Percentiles rank a stretch among this genome's conserved stretches.
Evolutionary conservation across 1,284 basidiomycete species (phyloP).

Genomic region (Fistulinella cinereoalba): DNA sequence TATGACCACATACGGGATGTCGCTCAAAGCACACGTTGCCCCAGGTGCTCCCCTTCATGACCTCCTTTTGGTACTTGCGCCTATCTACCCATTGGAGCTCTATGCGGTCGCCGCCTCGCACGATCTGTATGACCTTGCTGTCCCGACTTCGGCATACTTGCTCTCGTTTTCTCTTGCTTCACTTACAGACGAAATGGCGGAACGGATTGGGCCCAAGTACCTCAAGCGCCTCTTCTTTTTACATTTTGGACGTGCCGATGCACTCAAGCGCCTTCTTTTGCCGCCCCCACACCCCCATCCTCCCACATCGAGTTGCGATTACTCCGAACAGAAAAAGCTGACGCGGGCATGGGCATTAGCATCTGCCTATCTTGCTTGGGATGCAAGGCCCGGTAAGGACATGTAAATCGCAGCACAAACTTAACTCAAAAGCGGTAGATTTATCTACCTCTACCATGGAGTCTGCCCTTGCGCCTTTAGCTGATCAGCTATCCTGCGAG

Average conservation of each 20-base stretch:
- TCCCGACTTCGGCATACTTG: slow-evolving; percentile 56
- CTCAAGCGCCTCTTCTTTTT: slow-evolving; percentile 43
- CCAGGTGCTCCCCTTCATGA: slow-evolving; percentile 43
- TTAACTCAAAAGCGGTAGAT: slow-evolving; percentile 37
- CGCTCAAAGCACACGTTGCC: slow-evolving; percentile 39
- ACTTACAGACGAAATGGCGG: slow-evolving; percentile 58
- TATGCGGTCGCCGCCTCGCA: slow-evolving; percentile 57
- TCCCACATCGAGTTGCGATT: slow-evolving; percentile 55
- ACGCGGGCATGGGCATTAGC: slow-evolving; percentile 66
- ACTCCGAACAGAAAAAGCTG: slow-evolving; percentile 59
- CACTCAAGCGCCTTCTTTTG: slow-evolving; percentile 58
- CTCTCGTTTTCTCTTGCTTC: slow-evolving; percentile 55
- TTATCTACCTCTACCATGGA: slow-evolving; percentile 59
- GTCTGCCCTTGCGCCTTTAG: slow-evolving; percentile 55
- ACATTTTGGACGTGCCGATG: slow-evolving; percentile 42
- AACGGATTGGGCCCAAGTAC: slow-evolving; percentile 52
- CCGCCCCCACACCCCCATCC: slow-evolving; percentile 62
- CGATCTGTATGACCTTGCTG: slow-evolving; percentile 57
- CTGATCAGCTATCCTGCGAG: slow-evolving; percentile 57
- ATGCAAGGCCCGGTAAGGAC: slow-evolving; percentile 56
- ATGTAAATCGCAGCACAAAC: slow-evolving; percentile 3
- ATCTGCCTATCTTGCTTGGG: slow-evolving; percentile 67
- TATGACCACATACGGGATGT: slow-evolving; percentile 51
- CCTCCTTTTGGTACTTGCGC: slow-evolving; percentile 53
- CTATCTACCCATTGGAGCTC: slow-evolving; percentile 52